Conservation (phyloP, 2,329 filamentous ascomycete genomes). For the Pyrenophora graminea region DNA sequence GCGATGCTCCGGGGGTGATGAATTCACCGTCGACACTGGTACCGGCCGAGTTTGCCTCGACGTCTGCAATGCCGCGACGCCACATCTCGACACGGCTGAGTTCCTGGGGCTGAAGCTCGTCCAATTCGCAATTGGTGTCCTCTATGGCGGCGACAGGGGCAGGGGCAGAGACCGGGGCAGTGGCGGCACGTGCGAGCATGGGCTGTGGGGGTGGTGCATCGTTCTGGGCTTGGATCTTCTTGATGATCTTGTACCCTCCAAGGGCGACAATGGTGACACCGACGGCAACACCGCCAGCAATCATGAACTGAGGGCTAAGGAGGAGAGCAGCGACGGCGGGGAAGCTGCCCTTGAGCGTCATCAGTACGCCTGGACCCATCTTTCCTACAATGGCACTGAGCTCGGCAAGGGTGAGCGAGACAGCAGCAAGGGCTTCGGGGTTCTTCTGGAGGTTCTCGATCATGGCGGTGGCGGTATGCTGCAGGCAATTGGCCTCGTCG, state of each 20-base stretch:
- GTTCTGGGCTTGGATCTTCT: constrained; percentile 67
- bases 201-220: constrained; percentile 26
- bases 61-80: constrained; percentile 66
- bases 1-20: constrained; percentile 62
- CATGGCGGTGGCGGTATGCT: constrained; percentile 79
- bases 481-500: constrained; percentile 85
- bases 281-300: constrained; percentile 84
- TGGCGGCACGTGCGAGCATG: constrained; percentile 17
- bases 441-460: constrained; percentile 80
- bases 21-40: constrained; percentile 69
- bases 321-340: constrained; percentile 86
- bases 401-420: constrained; percentile 89
- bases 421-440: constrained; percentile 89
- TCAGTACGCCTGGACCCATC: constrained; percentile 79
- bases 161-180: constrained; percentile 6
- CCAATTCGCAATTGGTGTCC: constrained; percentile 46
- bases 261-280: constrained; percentile 96
- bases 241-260: constrained; percentile 96
- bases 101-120: constrained; percentile 62
- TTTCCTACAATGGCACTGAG: constrained; percentile 81
- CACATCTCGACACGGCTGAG: constrained; percentile 65
- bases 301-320: constrained; percentile 89
- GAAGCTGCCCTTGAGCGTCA: constrained; percentile 75
- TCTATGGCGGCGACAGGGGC: constrained; percentile 8
- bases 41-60: constrained; percentile 57